These are phyloP conservation scores for Candida odintsovae DNA, from an alignment of 805 yeast genomes.

Conservation along the genomic window DNA sequence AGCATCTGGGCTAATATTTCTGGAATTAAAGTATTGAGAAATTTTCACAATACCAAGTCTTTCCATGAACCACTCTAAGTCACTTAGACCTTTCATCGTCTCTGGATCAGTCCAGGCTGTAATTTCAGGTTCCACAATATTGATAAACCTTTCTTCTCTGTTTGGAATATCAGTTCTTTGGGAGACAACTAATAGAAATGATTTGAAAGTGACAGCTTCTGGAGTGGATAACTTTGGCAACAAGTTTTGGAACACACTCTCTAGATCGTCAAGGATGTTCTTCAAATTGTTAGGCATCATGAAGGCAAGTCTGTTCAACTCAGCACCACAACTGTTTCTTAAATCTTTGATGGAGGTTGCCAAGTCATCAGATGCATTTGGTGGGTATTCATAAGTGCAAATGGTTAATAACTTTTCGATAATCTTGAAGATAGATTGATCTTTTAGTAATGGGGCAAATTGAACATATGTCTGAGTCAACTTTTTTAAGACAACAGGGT, in stretches of 20 bases:
- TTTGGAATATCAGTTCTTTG: conserved; percentile 73
- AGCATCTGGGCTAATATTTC: conserved; percentile 75
- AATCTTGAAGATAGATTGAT: conserved; percentile 74
- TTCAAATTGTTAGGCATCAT: conserved; percentile 89
- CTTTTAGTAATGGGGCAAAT: conserved; percentile 85
- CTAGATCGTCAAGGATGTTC: conserved; percentile 75
- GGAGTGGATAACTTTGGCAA: conserved; percentile 76
- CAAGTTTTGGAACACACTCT: conserved; percentile 69
- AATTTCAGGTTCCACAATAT: conserved; percentile 90
- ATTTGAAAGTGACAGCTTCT: conserved; percentile 90
- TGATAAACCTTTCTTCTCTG: conserved; percentile 72
- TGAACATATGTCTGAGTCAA: conserved; percentile 90
- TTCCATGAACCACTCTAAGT: conserved; percentile 97
- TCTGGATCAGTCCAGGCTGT: conserved; percentile 89
- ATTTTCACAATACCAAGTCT: conserved; percentile 91
- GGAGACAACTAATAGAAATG: conserved; percentile 86
- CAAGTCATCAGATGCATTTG: conserved; percentile 59
- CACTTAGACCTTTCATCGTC: conserved; percentile 83
- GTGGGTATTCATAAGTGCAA: conserved; percentile 77
- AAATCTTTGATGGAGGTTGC: conserved; percentile 80
- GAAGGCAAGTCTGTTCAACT: conserved; percentile 86
- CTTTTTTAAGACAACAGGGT: conserved; percentile 77
- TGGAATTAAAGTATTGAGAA: conserved; percentile 79
- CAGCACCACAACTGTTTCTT: conserved; percentile 90
- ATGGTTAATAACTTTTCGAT: conserved; percentile 81